A percentile compares a stretch with the other conserved stretches of the same genome.
phyloP scores from a whole-genome alignment of 257 asterid genomes.

The Asclepias syriaca region DNA sequence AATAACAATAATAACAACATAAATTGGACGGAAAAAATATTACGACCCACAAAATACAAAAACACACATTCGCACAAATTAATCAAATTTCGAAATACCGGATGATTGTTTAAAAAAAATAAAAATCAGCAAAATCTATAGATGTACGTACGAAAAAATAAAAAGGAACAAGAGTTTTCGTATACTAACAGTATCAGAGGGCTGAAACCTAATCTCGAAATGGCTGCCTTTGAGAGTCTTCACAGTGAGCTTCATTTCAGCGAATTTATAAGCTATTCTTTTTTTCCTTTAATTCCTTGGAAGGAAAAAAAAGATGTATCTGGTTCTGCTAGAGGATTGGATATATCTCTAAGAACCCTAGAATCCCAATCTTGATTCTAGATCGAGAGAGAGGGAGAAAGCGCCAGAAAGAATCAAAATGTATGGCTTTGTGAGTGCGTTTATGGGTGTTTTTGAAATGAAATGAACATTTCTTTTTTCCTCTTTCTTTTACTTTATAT shows the following conservation, averaged over 20 bases:
- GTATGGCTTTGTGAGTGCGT: not conserved
- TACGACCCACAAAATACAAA: not conserved
- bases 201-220: slow-evolving; percentile 74
- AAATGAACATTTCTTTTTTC: not conserved
- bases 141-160: not conserved
- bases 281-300: not conserved
- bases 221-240: slow-evolving; percentile 94
- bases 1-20: not conserved
- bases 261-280: slow-evolving; percentile 6
- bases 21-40: not conserved
- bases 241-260: slow-evolving; percentile 86
- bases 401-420: slow-evolving; percentile 18
- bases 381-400: not conserved
- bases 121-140: not conserved
- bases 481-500: too few relatives aligned
- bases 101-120: not conserved
- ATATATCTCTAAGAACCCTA: slow-evolving; percentile 6
- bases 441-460: not conserved
- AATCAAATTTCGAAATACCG: not conserved
- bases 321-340: not conserved
- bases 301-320: not conserved
- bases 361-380: not conserved
- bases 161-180: not conserved
- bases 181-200: slow-evolving; percentile 62
- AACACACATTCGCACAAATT: not conserved